These are phyloP conservation scores for Solanum dulcamara DNA, from an alignment of 257 asterid genomes.

Conservation along the genomic window DNA sequence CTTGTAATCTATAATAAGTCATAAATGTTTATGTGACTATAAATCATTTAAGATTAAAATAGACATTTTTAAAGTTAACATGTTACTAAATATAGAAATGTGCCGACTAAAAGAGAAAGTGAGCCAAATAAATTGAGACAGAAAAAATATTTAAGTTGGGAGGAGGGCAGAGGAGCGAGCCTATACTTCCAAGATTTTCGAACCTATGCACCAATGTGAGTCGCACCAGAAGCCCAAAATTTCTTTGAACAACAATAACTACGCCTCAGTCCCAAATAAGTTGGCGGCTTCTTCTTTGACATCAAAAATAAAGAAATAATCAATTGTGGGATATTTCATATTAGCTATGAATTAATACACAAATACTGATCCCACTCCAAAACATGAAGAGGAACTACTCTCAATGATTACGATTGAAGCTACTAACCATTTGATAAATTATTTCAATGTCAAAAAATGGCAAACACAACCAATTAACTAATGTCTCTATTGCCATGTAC, in stretches of 20 bases:
- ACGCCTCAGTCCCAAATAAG: background rate
- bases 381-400: background rate
- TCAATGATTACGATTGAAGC: background rate
- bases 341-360: background rate
- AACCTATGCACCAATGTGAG: background rate
- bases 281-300: background rate
- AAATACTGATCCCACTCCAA: background rate
- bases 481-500: background rate
- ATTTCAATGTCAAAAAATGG: background rate
- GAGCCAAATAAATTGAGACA: background rate
- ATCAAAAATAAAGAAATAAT: background rate
- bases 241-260: background rate
- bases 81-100: background rate
- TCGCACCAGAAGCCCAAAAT: background rate
- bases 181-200: background rate
- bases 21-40: background rate
- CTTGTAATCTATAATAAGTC: background rate
- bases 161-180: background rate
- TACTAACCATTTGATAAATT: background rate
- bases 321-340: background rate
- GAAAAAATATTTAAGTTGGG: background rate
- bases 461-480: background rate
- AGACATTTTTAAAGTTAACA: too few relatives aligned
- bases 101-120: background rate
- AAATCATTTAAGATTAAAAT: background rate